Evolutionary conservation across 2,329 filamentous ascomycete species (phyloP).

Genomic region (Canariomyces notabilis): DNA sequence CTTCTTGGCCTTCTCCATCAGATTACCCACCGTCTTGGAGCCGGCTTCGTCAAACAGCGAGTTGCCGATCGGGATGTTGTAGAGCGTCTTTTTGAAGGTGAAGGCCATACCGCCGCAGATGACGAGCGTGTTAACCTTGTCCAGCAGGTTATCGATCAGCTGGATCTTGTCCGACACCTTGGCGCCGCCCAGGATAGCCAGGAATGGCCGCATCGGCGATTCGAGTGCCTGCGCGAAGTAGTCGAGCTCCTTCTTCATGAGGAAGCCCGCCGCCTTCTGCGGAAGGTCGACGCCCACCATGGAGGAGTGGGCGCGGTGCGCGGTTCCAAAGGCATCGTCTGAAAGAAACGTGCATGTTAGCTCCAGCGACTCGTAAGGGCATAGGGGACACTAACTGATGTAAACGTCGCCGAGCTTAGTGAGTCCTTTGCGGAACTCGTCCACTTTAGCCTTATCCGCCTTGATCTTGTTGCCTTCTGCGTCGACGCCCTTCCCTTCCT

Average conservation of each 20-base stretch:
- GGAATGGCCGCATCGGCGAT: constrained; percentile 88
- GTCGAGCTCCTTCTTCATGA: constrained; percentile 99
- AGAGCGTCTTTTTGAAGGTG: constrained; percentile 99
- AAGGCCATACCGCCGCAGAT: constrained; percentile 98
- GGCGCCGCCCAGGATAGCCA: constrained; percentile 94
- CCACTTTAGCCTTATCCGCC: constrained; percentile 89
- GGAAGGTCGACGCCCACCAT: constrained; percentile 97
- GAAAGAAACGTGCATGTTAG: constrained; percentile 20
- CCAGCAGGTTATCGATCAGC: constrained; percentile 96
- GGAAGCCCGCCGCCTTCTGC: constrained; percentile 95
- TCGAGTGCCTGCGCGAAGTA: constrained; percentile 98
- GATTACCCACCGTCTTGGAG: constrained; percentile 79
- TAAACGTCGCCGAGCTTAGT: constrained; percentile 93
- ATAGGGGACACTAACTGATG: constrained; percentile 65
- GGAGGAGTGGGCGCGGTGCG: constrained; percentile 96
- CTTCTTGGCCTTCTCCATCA: constrained; percentile 94
- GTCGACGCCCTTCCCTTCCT: constrained; percentile 95
- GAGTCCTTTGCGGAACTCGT: constrained; percentile 89
- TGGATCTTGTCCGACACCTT: constrained; percentile 99
- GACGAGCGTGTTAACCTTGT: constrained; percentile 95
- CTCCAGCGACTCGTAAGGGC: background rate
- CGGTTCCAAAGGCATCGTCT: constrained; percentile 98
- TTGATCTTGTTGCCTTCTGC: constrained; percentile 94
- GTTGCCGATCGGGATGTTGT: constrained; percentile 83
- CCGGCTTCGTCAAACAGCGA: constrained; percentile 92